Percentiles rank a stretch among this genome's conserved stretches.
Conservation (phyloP, 2,329 filamentous ascomycete species). For the Neoarthrinium moseri region DNA sequence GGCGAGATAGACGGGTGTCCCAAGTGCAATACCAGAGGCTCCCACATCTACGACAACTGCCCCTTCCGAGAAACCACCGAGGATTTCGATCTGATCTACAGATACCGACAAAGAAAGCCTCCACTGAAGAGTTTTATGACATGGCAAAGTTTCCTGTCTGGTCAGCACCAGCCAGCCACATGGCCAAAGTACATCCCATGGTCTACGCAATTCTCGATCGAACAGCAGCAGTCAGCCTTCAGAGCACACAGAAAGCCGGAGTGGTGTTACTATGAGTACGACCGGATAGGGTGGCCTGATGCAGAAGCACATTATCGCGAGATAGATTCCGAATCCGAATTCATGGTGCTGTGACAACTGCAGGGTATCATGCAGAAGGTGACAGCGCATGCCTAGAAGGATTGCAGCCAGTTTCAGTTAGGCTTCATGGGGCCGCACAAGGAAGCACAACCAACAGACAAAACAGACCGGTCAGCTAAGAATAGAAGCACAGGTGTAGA, state of each 20-base stretch:
- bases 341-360: conserved; percentile 5
- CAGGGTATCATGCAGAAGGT: no score
- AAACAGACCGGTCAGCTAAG: no score
- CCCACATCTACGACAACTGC: conserved; percentile 8
- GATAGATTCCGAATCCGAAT: conserved; percentile 11
- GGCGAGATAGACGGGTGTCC: conserved; percentile 10
- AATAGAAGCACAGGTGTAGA: no score
- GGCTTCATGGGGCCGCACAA: background rate
- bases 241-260: conserved; percentile 3
- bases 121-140: conserved; percentile 7
- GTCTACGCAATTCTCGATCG: conserved; percentile 8
- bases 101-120: conserved; percentile 9
- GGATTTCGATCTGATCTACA: conserved; percentile 11
- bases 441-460: no score
- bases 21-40: conserved; percentile 8
- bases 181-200: conserved; percentile 11
- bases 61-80: background rate
- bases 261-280: conserved; percentile 11
- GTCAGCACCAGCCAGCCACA: background rate
- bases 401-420: background rate
- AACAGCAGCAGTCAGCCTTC: conserved; percentile 6
- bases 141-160: conserved; percentile 9
- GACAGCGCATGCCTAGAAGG: background rate
- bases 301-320: conserved; percentile 2
- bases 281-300: conserved; percentile 7